Conservation (phyloP, 225 moss, liverwort and hornwort species). For the Sphagnum tenellum region DNA sequence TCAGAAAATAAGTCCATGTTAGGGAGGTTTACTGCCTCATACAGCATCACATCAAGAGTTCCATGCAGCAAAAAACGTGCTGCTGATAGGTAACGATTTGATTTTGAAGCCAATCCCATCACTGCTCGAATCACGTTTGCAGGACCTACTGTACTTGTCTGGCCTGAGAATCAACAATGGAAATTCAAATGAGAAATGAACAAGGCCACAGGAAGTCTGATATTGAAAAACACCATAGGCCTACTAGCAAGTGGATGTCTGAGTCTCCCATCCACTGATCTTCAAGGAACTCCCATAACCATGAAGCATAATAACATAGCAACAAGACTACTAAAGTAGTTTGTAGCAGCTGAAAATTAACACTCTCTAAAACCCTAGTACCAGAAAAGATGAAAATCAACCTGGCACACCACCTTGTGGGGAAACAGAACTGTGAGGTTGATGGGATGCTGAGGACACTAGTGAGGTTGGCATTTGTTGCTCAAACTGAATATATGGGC, state of each 20-base stretch:
- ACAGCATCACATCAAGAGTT: slow-evolving; percentile 61
- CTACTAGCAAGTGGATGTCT: not conserved
- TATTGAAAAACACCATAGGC: not conserved
- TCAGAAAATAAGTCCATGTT: slow-evolving; percentile 92
- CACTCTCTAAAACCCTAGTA: too few species aligned
- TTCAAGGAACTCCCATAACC: not conserved
- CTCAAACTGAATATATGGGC: slow-evolving; percentile 9
- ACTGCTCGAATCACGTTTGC: slow-evolving; percentile 9
- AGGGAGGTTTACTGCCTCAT: slow-evolving; percentile 54
- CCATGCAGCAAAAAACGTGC: slow-evolving; percentile 59
- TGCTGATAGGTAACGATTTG: slow-evolving; percentile 7
- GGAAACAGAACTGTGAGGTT: slow-evolving; percentile 10
- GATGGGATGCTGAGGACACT: slow-evolving; percentile 5
- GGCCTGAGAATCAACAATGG: not conserved
- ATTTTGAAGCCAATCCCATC: not conserved
- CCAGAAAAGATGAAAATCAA: not conserved
- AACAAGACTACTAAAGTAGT: not conserved
- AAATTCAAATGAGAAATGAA: not conserved
- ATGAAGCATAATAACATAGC: not conserved
- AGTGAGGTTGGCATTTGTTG: slow-evolving; percentile 2
- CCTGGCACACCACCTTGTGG: slow-evolving; percentile 11
- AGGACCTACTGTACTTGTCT: not conserved
- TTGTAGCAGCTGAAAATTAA: not conserved
- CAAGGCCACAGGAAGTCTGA: not conserved
- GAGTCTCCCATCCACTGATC: too few species aligned